A percentile compares a stretch with the other conserved stretches of the same genome.
These are phyloP conservation scores for Rhizopogon parksii DNA, from an alignment of 1,284 basidiomycete species.

Conservation along the genomic window DNA sequence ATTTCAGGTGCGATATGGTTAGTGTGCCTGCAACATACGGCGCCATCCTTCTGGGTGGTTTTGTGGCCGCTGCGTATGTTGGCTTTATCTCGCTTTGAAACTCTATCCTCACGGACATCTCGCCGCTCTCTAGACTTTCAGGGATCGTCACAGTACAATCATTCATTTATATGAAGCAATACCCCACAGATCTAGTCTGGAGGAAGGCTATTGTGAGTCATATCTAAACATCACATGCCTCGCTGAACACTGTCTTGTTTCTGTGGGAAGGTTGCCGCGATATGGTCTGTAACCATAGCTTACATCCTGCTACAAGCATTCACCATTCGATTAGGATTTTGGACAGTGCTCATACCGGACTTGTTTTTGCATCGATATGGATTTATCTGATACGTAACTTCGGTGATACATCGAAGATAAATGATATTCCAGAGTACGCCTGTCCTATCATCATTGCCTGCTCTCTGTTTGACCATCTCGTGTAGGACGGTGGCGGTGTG, in stretches of 20 bases:
- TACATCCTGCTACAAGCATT: background rate
- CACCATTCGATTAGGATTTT: conserved; percentile 14
- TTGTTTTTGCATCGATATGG: conserved; percentile 26
- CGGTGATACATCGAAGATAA: conserved; percentile 20
- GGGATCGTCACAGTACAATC: conserved; percentile 38
- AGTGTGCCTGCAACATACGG: conserved; percentile 30
- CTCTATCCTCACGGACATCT: background rate
- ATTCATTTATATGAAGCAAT: conserved; percentile 38
- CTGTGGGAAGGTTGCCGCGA: conserved; percentile 19
- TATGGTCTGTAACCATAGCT: conserved; percentile 16
- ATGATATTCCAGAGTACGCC: conserved; percentile 21
- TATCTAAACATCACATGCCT: conserved; percentile 1
- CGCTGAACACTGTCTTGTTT: background rate
- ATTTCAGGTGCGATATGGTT: background rate
- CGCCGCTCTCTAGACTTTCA: conserved; percentile 30
- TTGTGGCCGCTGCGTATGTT: conserved; percentile 34
- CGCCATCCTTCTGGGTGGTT: conserved; percentile 37
- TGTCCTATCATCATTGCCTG: background rate
- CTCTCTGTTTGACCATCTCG: background rate
- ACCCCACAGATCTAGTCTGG: conserved; percentile 28
- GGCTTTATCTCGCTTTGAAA: too few relatives aligned
- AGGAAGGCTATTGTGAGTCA: conserved; percentile 33
- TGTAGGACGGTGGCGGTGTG: conserved; percentile 39
- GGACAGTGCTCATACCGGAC: conserved; percentile 21
- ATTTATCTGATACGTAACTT: conserved; percentile 24